phyloP scores from a whole-genome alignment of 441 rosid genomes.

The Macaranga tanarius region DNA sequence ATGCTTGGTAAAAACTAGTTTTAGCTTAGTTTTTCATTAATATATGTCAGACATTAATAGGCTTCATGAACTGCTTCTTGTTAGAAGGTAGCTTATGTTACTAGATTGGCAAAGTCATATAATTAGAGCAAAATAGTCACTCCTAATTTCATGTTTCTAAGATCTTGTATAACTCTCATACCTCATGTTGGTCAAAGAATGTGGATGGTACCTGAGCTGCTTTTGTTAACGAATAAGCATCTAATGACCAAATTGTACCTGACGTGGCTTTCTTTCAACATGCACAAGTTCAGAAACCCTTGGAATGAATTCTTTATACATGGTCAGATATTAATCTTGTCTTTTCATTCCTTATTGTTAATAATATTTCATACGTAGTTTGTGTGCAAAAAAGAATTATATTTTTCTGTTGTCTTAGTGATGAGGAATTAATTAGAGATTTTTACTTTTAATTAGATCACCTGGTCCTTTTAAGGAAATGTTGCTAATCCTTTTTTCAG shows the following conservation, averaged over 20 bases:
- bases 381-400: background rate
- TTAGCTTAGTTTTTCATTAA: background rate
- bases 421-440: background rate
- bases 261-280: slow-evolving; percentile 96
- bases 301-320: slow-evolving; percentile 94
- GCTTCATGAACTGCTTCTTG: background rate
- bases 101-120: background rate
- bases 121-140: background rate
- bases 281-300: slow-evolving; percentile 88
- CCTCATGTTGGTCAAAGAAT: background rate
- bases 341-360: background rate
- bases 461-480: background rate
- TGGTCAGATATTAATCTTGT: slow-evolving; percentile 53
- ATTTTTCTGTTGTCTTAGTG: background rate
- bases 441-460: background rate
- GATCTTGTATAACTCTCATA: background rate
- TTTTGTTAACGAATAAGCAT: background rate
- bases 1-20: background rate
- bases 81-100: background rate
- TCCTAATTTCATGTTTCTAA: background rate
- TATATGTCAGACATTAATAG: background rate
- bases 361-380: background rate
- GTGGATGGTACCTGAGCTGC: background rate
- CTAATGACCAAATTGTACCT: slow-evolving; percentile 47
- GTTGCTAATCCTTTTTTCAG: background rate